These are phyloP conservation scores for Citrus maxima DNA, from an alignment of 345 rosid genomes.

Conservation along the genomic window DNA sequence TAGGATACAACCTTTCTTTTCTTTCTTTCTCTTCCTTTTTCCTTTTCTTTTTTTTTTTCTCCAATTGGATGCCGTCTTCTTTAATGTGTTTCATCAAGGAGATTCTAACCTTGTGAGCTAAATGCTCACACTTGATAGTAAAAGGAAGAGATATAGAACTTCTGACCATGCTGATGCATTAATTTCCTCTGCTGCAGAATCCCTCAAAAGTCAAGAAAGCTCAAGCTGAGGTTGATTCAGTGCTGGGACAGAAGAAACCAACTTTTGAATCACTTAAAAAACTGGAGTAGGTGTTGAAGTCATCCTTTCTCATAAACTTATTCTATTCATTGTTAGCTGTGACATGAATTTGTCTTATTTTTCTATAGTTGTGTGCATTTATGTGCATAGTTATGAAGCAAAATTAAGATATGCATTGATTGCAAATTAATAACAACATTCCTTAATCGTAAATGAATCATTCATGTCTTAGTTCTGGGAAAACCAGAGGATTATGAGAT, in stretches of 20 bases:
- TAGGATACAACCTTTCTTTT: neutral
- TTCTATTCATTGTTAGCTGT: slow-evolving; percentile 1
- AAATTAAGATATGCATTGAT: neutral
- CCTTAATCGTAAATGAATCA: neutral
- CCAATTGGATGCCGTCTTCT: neutral
- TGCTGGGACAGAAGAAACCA: slow-evolving; percentile 61
- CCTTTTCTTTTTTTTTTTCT: no score
- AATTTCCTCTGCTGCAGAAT: slow-evolving; percentile 42
- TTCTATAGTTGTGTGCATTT: neutral
- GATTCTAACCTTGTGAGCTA: neutral
- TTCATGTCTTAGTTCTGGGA: neutral
- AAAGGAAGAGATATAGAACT: neutral
- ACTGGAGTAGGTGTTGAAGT: slow-evolving; percentile 55
- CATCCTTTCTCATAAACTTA: neutral
- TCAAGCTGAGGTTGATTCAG: slow-evolving; percentile 79
- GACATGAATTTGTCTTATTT: neutral
- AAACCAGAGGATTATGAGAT: neutral
- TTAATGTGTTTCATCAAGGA: neutral
- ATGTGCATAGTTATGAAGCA: neutral
- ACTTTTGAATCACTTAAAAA: slow-evolving; percentile 67
- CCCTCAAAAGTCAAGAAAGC: slow-evolving; percentile 80
- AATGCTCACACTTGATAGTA: neutral
- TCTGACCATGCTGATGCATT: slow-evolving; percentile 3
- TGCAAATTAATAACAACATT: neutral
- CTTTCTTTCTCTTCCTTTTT: neutral